These are phyloP conservation scores for Mycena rebaudengoi DNA, from an alignment of 768 basidiomycete genomes.

Conservation along the genomic window DNA sequence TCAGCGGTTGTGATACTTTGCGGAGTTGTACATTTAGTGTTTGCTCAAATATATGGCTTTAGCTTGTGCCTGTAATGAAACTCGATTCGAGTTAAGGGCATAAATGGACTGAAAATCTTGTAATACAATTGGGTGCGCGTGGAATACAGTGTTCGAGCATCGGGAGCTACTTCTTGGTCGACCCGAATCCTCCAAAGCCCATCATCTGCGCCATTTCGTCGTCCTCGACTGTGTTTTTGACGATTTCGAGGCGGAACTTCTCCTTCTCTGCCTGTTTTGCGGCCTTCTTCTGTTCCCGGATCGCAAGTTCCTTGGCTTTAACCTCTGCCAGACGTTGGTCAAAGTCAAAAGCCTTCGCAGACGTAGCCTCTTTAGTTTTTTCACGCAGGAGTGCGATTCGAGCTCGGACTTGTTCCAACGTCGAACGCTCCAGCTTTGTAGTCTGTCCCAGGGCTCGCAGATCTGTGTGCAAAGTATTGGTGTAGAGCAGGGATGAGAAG, in stretches of 20 bases:
- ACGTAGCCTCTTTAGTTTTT: slow-evolving; percentile 83
- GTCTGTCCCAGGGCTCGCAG: slow-evolving; percentile 95
- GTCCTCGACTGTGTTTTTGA: slow-evolving; percentile 59
- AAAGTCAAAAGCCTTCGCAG: slow-evolving; percentile 94
- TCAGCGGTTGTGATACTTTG: too few species aligned
- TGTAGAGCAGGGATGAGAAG: not conserved
- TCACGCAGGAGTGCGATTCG: slow-evolving; percentile 90
- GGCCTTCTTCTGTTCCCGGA: slow-evolving; percentile 78
- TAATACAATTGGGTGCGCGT: slow-evolving; percentile 37
- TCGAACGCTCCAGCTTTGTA: slow-evolving; percentile 89
- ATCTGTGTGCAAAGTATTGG: slow-evolving; percentile 58
- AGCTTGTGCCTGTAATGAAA: not conserved
- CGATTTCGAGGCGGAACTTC: slow-evolving; percentile 71
- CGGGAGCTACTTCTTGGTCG: slow-evolving; percentile 74
- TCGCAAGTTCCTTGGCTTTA: slow-evolving; percentile 71
- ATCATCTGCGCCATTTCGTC: slow-evolving; percentile 82
- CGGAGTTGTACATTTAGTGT: slow-evolving; percentile 4
- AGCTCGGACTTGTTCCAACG: slow-evolving; percentile 90
- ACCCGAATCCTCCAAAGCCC: slow-evolving; percentile 93
- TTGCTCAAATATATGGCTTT: not conserved
- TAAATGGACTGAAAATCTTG: slow-evolving; percentile 25
- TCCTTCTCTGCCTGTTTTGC: slow-evolving; percentile 84
- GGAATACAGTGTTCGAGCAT: slow-evolving; percentile 34
- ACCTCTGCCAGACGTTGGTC: slow-evolving; percentile 88
- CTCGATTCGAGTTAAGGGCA: too few species aligned